Conservation (phyloP, 139 green algal species). For the Chlorokybus atmophyticus region DNA sequence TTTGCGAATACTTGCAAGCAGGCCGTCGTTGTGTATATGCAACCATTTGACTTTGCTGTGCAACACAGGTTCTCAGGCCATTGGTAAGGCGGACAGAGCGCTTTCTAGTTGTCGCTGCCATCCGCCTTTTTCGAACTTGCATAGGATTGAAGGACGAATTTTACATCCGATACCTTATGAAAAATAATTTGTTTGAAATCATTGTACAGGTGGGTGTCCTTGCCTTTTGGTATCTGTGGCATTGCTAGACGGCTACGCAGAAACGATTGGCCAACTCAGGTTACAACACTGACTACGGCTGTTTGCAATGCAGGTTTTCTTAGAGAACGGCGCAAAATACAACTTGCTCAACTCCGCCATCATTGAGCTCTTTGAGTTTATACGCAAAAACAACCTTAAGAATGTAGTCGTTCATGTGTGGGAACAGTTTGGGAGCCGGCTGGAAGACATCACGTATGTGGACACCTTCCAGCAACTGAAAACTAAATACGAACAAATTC, state of each 20-base stretch:
- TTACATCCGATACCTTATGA: slow-evolving; percentile 62
- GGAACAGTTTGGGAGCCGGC: slow-evolving; percentile 38
- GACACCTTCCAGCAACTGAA: slow-evolving; percentile 67
- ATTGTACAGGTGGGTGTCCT: too few relatives aligned
- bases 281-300: too few relatives aligned
- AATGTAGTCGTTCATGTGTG: slow-evolving; percentile 51
- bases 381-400: slow-evolving; percentile 61
- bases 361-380: slow-evolving; percentile 35
- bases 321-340: slow-evolving; percentile 66
- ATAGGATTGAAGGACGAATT: slow-evolving; percentile 74
- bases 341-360: slow-evolving; percentile 67
- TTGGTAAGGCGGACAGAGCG: slow-evolving; percentile 65
- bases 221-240: too few relatives aligned
- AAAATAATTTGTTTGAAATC: slow-evolving; percentile 65
- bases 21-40: too few relatives aligned
- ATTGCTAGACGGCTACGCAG: too few relatives aligned
- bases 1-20: too few relatives aligned
- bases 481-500: slow-evolving; percentile 61
- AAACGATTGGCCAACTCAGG: too few relatives aligned
- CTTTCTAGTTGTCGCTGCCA: slow-evolving; percentile 66
- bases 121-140: slow-evolving; percentile 85
- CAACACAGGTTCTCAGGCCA: slow-evolving; percentile 3
- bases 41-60: too few relatives aligned
- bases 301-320: slow-evolving; percentile 64
- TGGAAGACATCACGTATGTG: slow-evolving; percentile 55